phyloP scores from a whole-genome alignment of 768 basidiomycete species.

The Rossbeevera mucosa region DNA sequence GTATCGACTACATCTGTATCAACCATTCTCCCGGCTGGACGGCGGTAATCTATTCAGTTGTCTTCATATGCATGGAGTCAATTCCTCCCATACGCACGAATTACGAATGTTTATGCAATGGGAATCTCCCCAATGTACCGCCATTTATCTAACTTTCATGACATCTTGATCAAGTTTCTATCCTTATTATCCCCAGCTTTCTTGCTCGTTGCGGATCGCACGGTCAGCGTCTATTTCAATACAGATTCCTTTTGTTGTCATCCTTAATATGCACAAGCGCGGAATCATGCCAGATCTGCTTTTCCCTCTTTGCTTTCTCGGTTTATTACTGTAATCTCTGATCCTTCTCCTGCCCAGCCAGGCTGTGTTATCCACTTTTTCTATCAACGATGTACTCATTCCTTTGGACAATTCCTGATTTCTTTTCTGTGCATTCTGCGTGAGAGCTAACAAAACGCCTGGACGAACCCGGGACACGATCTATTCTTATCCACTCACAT shows the following conservation, averaged over 20 bases:
- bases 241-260: conserved; percentile 1
- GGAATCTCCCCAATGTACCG: conserved; percentile 4
- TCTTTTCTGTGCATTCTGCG: not conserved
- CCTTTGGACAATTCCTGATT: conserved; percentile 11
- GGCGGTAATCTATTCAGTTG: conserved; percentile 30
- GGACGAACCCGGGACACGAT: not conserved
- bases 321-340: not conserved
- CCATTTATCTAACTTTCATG: conserved; percentile 20
- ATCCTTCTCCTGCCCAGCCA: conserved; percentile 21
- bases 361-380: conserved; percentile 14
- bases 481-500: not conserved
- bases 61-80: conserved; percentile 25
- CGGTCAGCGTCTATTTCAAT: conserved; percentile 6
- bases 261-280: not conserved
- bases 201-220: conserved; percentile 13
- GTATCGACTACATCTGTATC: conserved; percentile 35
- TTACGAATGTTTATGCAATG: conserved; percentile 26
- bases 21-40: conserved; percentile 26
- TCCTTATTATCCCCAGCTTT: conserved; percentile 26
- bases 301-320: conserved; percentile 1
- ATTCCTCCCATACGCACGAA: conserved; percentile 18
- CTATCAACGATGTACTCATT: conserved; percentile 15
- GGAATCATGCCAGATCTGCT: conserved; percentile 9
- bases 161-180: conserved; percentile 18
- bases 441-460: not conserved